Evolutionary conservation across 257 asterid genomes (phyloP), one percentile per base, ranked within the genome.

Genomic region (Craterostigma plantagineum): DNA sequence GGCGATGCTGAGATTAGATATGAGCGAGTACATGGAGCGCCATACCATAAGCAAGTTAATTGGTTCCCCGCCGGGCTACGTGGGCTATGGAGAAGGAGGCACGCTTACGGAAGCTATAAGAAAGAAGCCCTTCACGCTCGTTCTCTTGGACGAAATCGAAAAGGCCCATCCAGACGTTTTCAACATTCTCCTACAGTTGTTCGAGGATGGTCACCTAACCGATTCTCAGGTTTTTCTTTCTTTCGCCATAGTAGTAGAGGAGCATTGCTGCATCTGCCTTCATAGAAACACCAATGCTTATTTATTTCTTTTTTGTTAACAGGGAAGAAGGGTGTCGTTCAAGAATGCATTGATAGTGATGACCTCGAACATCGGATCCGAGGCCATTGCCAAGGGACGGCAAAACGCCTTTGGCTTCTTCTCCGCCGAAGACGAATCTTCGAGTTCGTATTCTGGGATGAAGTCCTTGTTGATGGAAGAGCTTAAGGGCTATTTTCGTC

Each of bases 1-100:
- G 0, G 81, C 92, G 49, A 90, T 90, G 98, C 69, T 90, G 40
- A 72, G 98, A 64, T 62, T 90, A 73, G 98, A 90, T 61, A 90
- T 90, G 98, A 90, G 93, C 35, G 98, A 90, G 61, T 90, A 90
- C 52, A 90, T 90, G 98, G 98, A 90, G 64, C 76, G 91, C 49
- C 98, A 90, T 62, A 66, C 95, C n/a, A 86, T 90, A 34, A 90
- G 98, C 71, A 90, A 83, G 81, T 67, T 90, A 72, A 90, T 90
- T 18, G 98, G 98, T 49, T 82, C 98, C 34, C 98, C 98, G 53
- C 98, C 98, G 11, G 98, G 98, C 47, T 90, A 90, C 33, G 71
- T 82, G 16, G 98, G 98, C 52, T 90, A 90, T 48, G 95, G 93
- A 48, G 95, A 74, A 42, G 98, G 98, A 46, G 93, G 93, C 18